phyloP scores from a whole-genome alignment of 768 basidiomycete genomes.

The Tulasnella sp. region DNA sequence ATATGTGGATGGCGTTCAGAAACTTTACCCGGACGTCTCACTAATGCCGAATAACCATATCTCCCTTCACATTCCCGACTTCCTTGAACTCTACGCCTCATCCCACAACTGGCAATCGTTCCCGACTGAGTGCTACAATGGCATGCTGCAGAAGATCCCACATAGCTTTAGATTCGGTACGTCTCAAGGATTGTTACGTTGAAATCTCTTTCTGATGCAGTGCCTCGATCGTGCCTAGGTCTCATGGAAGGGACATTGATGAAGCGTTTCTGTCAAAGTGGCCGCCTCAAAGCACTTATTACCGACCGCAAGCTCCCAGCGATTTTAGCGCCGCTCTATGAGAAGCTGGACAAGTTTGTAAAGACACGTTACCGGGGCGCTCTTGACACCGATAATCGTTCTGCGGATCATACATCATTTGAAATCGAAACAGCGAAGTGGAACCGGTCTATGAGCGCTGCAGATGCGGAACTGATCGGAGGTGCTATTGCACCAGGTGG shows the following conservation, averaged over 20 bases:
- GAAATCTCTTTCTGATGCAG: background rate
- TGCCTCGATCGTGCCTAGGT: background rate
- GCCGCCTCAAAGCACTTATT: background rate
- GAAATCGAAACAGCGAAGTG: background rate
- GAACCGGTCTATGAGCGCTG: background rate
- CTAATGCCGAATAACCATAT: constrained; percentile 38
- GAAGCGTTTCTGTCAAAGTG: background rate
- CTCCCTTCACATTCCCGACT: constrained; percentile 33
- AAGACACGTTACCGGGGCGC: background rate
- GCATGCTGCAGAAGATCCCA: constrained; percentile 31
- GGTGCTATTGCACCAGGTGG: background rate
- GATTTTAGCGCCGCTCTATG: background rate
- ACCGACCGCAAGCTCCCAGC: background rate
- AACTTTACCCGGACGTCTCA: constrained; percentile 30
- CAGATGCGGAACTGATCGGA: background rate
- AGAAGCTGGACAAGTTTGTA: background rate
- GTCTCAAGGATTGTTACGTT: constrained; percentile 17
- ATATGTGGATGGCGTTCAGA: constrained; percentile 31
- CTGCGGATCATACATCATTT: background rate
- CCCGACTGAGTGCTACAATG: constrained; percentile 34
- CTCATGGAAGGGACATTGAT: background rate
- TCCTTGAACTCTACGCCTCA: constrained; percentile 33
- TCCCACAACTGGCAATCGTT: constrained; percentile 35
- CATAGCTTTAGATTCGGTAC: constrained; percentile 33
- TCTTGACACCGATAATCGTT: background rate